Evolutionary conservation across 495 filamentous ascomycete genomes (phyloP).

Genomic region (Tuber aestivum): DNA sequence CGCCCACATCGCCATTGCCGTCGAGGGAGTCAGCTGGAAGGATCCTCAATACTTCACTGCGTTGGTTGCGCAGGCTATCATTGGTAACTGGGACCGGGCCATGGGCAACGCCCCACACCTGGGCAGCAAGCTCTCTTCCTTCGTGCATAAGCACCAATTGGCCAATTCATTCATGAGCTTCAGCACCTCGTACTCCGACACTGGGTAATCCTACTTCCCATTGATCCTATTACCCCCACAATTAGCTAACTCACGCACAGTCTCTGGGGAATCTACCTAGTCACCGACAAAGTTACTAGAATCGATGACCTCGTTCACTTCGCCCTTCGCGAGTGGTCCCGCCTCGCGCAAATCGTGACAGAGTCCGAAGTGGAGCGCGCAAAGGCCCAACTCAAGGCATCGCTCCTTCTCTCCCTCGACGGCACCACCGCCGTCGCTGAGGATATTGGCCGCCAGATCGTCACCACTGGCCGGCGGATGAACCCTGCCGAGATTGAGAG

Average conservation of each 20-base stretch:
- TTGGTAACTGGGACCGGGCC: constrained; percentile 98
- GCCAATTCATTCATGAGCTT: constrained; percentile 99
- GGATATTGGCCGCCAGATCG: constrained; percentile 96
- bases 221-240: neutral
- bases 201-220: constrained; percentile 60
- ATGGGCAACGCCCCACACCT: constrained; percentile 96
- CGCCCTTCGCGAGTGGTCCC: constrained; percentile 94
- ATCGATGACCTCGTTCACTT: constrained; percentile 97
- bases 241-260: constrained; percentile 48
- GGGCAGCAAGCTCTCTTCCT: constrained; percentile 92
- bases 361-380: constrained; percentile 92
- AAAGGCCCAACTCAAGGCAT: constrained; percentile 98
- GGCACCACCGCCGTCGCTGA: constrained; percentile 95
- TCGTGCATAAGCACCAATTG: constrained; percentile 85
- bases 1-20: constrained; percentile 96
- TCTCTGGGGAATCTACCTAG: constrained; percentile 99
- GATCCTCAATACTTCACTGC: constrained; percentile 98
- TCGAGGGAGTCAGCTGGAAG: constrained; percentile 99
- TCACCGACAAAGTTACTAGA: constrained; percentile 76
- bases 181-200: constrained; percentile 98
- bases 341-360: constrained; percentile 77
- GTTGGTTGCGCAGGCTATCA: constrained; percentile 93
- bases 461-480: constrained; percentile 91
- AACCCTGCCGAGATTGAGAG: constrained; percentile 89
- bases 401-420: constrained; percentile 91